Conservation (phyloP, 1,284 basidiomycete genomes). For the Leccinum pseudoinsigne region DNA sequence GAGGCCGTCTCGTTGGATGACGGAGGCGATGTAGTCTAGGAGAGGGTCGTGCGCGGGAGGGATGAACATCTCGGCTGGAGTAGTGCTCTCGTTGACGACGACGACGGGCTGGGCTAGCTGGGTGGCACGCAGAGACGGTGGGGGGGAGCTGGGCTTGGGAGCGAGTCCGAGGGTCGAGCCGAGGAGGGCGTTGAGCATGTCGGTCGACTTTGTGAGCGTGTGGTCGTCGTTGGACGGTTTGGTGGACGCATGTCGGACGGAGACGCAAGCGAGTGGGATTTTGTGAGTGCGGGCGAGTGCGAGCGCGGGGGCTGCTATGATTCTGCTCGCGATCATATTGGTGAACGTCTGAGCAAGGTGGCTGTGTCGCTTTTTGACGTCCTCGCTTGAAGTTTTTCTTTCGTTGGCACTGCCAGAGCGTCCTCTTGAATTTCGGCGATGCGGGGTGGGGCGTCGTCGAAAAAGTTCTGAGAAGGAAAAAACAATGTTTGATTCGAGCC, state of each 20-base stretch:
- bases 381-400: not conserved
- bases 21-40: constrained; percentile 68
- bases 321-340: constrained; percentile 24
- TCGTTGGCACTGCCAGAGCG: too few species aligned
- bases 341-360: not conserved
- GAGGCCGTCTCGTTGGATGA: constrained; percentile 67
- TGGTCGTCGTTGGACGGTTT: constrained; percentile 22
- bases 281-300: not conserved
- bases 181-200: constrained; percentile 24
- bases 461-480: too few species aligned
- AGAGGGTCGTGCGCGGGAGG: constrained; percentile 79
- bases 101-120: not conserved
- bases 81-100: not conserved
- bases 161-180: constrained; percentile 20
- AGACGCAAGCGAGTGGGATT: not conserved
- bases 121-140: not conserved
- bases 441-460: too few species aligned
- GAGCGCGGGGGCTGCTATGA: constrained; percentile 7
- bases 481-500: too few species aligned
- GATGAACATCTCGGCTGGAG: constrained; percentile 43
- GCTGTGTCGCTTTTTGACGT: not conserved
- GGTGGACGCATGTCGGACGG: constrained; percentile 17
- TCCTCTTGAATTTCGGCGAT: too few species aligned
- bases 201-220: constrained; percentile 24
- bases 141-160: not conserved